Conservation (phyloP, 305 asterid genomes). For the Coffea humblotiana region DNA sequence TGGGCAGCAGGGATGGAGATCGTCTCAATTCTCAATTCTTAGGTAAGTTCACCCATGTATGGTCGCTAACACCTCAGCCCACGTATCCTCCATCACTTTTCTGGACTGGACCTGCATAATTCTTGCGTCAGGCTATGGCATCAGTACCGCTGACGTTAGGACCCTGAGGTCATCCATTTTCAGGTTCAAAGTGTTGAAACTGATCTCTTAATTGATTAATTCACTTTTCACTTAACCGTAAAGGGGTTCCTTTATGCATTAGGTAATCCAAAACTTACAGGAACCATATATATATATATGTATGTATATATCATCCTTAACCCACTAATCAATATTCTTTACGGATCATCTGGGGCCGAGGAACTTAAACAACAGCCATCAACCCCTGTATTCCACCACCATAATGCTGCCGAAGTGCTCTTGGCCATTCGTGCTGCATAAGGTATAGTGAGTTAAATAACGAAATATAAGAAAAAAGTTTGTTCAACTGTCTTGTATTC, state of each 20-base stretch:
- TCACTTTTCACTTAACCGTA: too few relatives aligned
- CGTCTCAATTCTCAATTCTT: too few relatives aligned
- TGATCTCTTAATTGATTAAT: background rate
- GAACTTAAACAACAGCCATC: background rate
- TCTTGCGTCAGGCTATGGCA: constrained; percentile 24
- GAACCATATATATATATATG: too few relatives aligned
- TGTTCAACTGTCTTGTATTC: background rate
- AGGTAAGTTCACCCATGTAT: too few relatives aligned
- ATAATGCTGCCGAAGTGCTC: background rate
- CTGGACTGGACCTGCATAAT: background rate
- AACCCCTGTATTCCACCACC: background rate
- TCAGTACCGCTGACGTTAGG: constrained; percentile 24
- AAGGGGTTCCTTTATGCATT: too few relatives aligned
- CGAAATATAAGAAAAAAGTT: background rate
- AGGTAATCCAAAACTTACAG: too few relatives aligned
- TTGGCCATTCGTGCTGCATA: background rate
- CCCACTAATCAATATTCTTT: background rate
- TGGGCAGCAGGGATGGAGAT: too few relatives aligned
- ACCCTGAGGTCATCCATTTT: background rate
- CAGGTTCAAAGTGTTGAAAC: background rate
- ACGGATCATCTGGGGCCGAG: background rate
- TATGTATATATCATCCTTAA: too few relatives aligned
- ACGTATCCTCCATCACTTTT: background rate
- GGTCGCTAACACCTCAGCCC: too few relatives aligned
- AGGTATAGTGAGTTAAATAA: too few relatives aligned